Percentiles rank a stretch among this genome's conserved stretches.
Evolutionary conservation across 164 flowering plant genomes (phyloP).

Genomic region (Berberis vulgaris): DNA sequence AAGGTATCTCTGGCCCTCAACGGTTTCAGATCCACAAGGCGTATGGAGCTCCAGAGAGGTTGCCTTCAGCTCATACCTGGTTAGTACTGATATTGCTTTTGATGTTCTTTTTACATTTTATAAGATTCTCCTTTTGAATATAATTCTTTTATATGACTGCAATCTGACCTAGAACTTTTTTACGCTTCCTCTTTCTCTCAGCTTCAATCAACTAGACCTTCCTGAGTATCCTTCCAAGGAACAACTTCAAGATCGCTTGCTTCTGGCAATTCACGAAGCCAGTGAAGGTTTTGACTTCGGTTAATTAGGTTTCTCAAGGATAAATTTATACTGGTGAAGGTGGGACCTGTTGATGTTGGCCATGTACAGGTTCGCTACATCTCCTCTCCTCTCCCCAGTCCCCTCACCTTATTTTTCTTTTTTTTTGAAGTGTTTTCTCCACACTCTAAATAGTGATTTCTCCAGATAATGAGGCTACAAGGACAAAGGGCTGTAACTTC

Average conservation of each 20-base stretch:
- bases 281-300: conserved; percentile 99
- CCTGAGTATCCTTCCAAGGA: conserved; percentile 89
- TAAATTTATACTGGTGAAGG: no score
- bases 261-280: conserved; percentile 97
- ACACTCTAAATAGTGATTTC: no score
- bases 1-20: conserved; percentile 96
- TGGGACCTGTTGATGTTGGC: no score
- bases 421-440: no score
- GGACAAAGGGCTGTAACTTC: no score
- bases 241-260: conserved; percentile 76
- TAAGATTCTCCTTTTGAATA: background rate
- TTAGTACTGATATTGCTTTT: conserved; percentile 19
- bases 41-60: conserved; percentile 90
- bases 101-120: background rate
- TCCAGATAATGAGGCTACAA: no score
- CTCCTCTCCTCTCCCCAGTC: no score
- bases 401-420: no score
- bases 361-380: no score
- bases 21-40: conserved; percentile 97
- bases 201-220: conserved; percentile 95
- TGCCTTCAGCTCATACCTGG: conserved; percentile 99
- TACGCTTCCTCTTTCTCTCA: conserved; percentile 16
- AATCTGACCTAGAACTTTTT: background rate
- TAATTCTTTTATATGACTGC: background rate
- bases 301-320: conserved; percentile 12